Evolutionary conservation across 768 basidiomycete genomes (phyloP), one percentile per base, ranked within the genome.

Genomic region (Amanita subjunquillea): DNA sequence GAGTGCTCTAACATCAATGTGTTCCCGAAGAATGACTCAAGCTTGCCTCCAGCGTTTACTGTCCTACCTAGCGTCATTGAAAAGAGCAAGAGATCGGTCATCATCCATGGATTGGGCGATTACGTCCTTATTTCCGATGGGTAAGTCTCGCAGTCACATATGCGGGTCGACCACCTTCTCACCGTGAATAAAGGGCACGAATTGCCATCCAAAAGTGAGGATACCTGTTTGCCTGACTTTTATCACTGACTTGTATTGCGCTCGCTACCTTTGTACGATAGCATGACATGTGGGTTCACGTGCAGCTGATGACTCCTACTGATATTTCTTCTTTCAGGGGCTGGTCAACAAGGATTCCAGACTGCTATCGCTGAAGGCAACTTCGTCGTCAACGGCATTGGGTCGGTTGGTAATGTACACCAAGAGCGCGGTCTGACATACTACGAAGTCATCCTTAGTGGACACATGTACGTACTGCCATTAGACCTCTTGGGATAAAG

Each of bases 11-110:
- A 77, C 56, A 53, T 72, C 4, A 56, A 77, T 50, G 85, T 87
- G 1, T 87, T 87, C 70, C 76, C 78, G 1, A 58, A 70, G 2
- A 79, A 79, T 9, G 87, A 87, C 60, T 60, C 53, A 10, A 86
- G 83, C 54, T 65, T 76, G 3, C 85, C 85, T 0, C 73, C 85
- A 6, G 74, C 77, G 0, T 72, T 87, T 47, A 78, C 72, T 5
- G 83, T 87, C 1, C 70, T 89, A 3, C 85, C 87, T 6, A 81
- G 71, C 55, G 85, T 86, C 48, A 89, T 90, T 50, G 83, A 87
- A 66, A 87, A 85, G 71, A 87, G 72, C 63, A 68, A 77, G 50
- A 72, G 84, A 47, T 76, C 72, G 3, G 82, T 88, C 12, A 82
- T 89, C 51, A 72, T 79, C 4, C 87, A 90, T 48, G 87, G 87